These are phyloP conservation scores for Venturia pyrina DNA, from an alignment of 2,329 filamentous ascomycete genomes.

Conservation along the genomic window DNA sequence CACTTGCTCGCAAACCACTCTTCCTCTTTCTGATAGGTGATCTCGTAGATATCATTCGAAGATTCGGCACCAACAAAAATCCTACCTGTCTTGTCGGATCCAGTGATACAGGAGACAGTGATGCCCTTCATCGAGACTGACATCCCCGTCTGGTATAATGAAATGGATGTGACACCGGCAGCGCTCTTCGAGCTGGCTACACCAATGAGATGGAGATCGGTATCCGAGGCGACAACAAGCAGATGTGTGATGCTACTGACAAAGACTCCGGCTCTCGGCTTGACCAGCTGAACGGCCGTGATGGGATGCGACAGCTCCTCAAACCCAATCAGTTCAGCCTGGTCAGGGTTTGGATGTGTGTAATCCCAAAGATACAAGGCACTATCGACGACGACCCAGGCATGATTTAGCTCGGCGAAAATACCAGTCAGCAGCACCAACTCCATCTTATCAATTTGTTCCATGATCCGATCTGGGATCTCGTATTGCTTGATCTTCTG, in stretches of 20 bases:
- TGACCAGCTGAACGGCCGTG: slow-evolving; percentile 78
- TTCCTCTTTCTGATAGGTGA: slow-evolving; percentile 95
- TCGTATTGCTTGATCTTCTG: slow-evolving; percentile 77
- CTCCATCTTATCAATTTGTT: slow-evolving; percentile 81
- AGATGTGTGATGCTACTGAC: slow-evolving; percentile 76
- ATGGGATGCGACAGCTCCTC: slow-evolving; percentile 85
- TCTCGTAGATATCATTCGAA: slow-evolving; percentile 83
- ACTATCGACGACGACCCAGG: slow-evolving; percentile 93
- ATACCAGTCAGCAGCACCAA: slow-evolving; percentile 90
- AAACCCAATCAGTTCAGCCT: slow-evolving; percentile 82
- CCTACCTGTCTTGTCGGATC: slow-evolving; percentile 67
- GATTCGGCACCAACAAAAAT: slow-evolving; percentile 82
- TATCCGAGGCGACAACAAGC: slow-evolving; percentile 76
- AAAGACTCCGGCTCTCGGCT: slow-evolving; percentile 80
- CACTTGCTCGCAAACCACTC: slow-evolving; percentile 89
- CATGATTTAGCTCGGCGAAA: slow-evolving; percentile 89
- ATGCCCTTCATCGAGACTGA: slow-evolving; percentile 64
- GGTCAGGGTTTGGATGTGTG: slow-evolving; percentile 78
- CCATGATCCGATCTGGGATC: slow-evolving; percentile 84
- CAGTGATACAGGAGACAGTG: slow-evolving; percentile 68
- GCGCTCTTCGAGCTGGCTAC: slow-evolving; percentile 56
- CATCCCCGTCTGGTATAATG: slow-evolving; percentile 85
- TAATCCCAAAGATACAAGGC: slow-evolving; percentile 97
- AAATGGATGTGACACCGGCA: slow-evolving; percentile 61
- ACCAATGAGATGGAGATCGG: slow-evolving; percentile 79